Base-by-base conservation (phyloP, 805 yeast genomes). In the Monosporozyma siamensis region DNA sequence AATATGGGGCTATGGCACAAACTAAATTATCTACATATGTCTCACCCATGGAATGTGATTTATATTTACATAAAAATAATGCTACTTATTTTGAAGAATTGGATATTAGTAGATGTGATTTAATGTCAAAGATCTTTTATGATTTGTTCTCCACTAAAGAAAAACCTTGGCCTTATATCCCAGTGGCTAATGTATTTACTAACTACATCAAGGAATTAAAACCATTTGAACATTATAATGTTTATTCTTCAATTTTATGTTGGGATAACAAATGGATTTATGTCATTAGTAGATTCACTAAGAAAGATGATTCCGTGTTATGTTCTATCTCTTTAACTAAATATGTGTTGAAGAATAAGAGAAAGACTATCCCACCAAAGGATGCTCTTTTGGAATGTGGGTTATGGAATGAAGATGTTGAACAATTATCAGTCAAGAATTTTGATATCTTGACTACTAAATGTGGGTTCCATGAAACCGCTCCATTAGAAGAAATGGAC, bases 181-280 rank as follows among this genome's bases (percentile, higher is more conserved):
- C 97, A 0, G 80, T 89, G 21, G 95, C 86, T 2, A 72, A 80
- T 7, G 80, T 84, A 8, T 74, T 73, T 40, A 72, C 82, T 24
- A 69, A 74, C 22, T 89, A 85, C 64, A 70, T 80, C 47, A 75
- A 72, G 48, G 95, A 89, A 54, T 77, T 90, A 56, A 72, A 65
- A 52, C 81, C 90, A 1, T 84, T 79, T 54, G 74, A 72, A 43
- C 51, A 53, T 21, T 89, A 79, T 57, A 49, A 64, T 3, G 68
- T 89, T 18, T 66, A 67, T 27, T 72, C 82, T 3, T 67, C 76
- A 30, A 71, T 89, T 15, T 58, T 83, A 5, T 81, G 90, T 6
- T 88, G 95, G 95, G 92, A 85, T 63, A 69, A 74, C 26, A 89
- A 88, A 61, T 87, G 96, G 95, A 53, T 89, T 11, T 88, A 78